A percentile compares a stretch with the other conserved stretches of the same genome.
phyloP scores from a whole-genome alignment of 805 yeast species.

The Starmerella khaoyaiensis region DNA sequence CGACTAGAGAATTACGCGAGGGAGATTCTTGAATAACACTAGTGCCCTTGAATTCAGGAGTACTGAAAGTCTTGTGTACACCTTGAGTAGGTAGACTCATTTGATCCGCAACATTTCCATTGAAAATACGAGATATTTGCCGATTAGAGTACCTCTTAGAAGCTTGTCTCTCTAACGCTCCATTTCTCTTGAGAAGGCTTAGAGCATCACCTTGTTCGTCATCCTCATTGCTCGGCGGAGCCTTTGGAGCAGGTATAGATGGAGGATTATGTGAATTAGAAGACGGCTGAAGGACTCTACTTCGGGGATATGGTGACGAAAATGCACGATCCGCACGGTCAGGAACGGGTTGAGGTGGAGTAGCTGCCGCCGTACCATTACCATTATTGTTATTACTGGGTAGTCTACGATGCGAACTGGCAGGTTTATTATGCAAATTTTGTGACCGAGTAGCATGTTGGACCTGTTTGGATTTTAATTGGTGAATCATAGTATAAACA shows the following conservation, averaged over 20 bases:
- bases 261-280: too few species aligned
- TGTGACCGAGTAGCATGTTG: conserved; percentile 5
- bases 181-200: conserved; percentile 65
- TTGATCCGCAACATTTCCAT: conserved; percentile 16
- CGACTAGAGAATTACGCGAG: too few species aligned
- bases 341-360: too few species aligned
- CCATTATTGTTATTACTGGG: not conserved
- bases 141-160: conserved; percentile 89
- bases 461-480: conserved; percentile 39
- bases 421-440: too few species aligned
- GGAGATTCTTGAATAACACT: conserved; percentile 10
- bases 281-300: too few species aligned
- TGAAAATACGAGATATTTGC: conserved; percentile 58
- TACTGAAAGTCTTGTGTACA: conserved; percentile 14
- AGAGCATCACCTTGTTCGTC: conserved; percentile 51
- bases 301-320: too few species aligned
- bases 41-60: conserved; percentile 20
- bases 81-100: conserved; percentile 18
- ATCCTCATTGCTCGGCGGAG: conserved; percentile 1
- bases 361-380: not conserved
- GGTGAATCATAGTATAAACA: conserved; percentile 65
- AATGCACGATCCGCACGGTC: too few species aligned
- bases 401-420: not conserved
- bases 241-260: conserved; percentile 1
- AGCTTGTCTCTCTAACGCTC: conserved; percentile 78